phyloP scores from a whole-genome alignment of 108 stramenopile genomes.

The Fragilariopsis cylindrus region DNA sequence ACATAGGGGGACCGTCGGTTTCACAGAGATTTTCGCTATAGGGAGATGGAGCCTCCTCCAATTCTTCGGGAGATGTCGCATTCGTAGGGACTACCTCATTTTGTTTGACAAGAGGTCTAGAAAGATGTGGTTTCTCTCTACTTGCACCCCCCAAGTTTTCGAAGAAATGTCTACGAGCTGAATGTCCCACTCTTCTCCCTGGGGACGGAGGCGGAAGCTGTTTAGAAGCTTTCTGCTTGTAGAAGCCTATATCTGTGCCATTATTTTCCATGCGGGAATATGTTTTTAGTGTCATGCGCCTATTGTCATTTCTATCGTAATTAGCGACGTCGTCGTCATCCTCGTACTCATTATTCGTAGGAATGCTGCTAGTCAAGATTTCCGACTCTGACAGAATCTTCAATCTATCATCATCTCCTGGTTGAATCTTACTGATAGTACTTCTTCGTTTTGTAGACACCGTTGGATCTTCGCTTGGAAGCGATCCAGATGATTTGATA shows the following conservation, averaged over 20 bases:
- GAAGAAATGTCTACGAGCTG: conserved; percentile 8
- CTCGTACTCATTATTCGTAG: neutral
- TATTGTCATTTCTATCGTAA: neutral
- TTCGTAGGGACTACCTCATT: neutral
- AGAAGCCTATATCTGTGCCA: neutral
- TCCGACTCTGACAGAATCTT: neutral
- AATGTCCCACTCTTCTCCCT: neutral
- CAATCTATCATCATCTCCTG: neutral
- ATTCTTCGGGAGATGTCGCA: neutral
- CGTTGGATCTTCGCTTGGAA: neutral
- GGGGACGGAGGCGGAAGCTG: neutral
- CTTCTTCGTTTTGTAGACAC: neutral
- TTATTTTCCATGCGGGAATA: neutral
- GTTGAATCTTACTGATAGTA: neutral
- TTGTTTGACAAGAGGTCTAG: conserved; percentile 1
- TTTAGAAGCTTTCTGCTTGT: neutral
- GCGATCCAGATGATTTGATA: neutral
- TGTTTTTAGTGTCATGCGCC: neutral
- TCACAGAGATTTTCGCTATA: too few species aligned
- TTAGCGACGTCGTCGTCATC: neutral
- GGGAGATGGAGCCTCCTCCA: neutral
- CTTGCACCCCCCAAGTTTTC: neutral
- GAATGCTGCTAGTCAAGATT: too few species aligned
- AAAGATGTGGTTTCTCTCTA: neutral
- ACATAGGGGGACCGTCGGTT: neutral